Base-by-base conservation (phyloP, 2,329 filamentous ascomycete genomes). In the Samsoniella hepiali region DNA sequence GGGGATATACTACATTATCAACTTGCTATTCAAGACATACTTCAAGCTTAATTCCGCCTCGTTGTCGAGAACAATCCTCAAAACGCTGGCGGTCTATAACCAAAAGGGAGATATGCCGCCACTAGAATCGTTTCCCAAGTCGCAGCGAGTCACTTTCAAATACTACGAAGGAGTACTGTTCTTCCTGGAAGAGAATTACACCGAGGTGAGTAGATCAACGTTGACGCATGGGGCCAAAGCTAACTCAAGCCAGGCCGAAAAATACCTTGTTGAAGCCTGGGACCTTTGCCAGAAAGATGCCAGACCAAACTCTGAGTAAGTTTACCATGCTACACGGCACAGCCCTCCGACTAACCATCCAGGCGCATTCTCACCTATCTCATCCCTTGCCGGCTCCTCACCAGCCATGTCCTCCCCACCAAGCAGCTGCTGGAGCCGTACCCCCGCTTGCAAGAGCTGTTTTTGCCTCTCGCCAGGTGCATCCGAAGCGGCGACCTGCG, bases 21-120 rank as follows among this genome's bases (percentile, higher is more conserved):
- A 97, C 73, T 84, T 99, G 8, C 82, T 97, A 15, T 99, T 99
- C 85, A 98, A 98, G 78, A 98, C 93, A 1, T 97, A 98, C 76
- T 99, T 99, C 81, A 96, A 91, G 79, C 82, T 98, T 67, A 97
- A 96, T 77, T 91, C 90, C 40, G 89, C 96, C 63, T 88, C 87
- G n/a, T 81, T 98, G 27, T 96, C 89, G 22, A 93, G 95, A 73
- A 97, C 95, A 68, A 89, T 98, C 57, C 81, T 99, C 54, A 91
- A 89, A 68, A 93, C 92, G 0, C 82, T 99, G 55, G 84, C 88
- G 54, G 93, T 93, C 13, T 89, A 90, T 62, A 77, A 81, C 63
- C 82, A 88, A 49, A 79, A 81, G 65, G 84, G 86, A 51, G 94
- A 99, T 70, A 89, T 99, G 79, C 95, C 95, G 0, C 80, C 85